These are phyloP conservation scores for Sanguinoderma infundibulare DNA, from an alignment of 1,284 basidiomycete genomes.

Conservation along the genomic window DNA sequence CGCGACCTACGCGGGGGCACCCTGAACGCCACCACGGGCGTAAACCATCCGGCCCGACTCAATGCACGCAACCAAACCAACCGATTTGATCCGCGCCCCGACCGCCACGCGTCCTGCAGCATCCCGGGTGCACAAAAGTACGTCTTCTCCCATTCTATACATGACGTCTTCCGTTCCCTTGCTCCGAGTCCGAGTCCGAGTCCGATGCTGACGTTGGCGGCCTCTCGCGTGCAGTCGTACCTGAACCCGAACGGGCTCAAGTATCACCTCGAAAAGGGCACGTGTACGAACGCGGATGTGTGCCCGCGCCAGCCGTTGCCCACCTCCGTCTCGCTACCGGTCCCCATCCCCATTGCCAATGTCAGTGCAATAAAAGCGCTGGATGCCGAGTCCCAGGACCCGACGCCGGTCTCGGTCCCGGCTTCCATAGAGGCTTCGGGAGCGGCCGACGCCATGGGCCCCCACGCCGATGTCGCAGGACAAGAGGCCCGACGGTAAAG, in stretches of 20 bases:
- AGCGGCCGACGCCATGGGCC: no score
- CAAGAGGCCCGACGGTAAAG: no score
- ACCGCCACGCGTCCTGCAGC: slow-evolving; percentile 22
- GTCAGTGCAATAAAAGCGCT: no score
- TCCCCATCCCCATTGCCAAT: background rate
- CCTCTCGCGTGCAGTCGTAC: slow-evolving; percentile 44
- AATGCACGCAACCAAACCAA: background rate
- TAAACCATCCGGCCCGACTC: background rate
- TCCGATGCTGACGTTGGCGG: background rate
- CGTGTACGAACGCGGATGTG: slow-evolving; percentile 42
- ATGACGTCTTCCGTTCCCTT: background rate
- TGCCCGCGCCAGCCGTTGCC: slow-evolving; percentile 12
- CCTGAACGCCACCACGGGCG: background rate
- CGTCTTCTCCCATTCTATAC: background rate
- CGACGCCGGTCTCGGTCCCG: no score
- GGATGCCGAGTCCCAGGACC: no score
- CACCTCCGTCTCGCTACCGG: background rate
- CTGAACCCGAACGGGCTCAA: slow-evolving; percentile 68
- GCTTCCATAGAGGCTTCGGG: no score
- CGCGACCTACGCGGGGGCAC: background rate
- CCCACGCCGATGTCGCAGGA: no score
- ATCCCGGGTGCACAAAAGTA: slow-evolving; percentile 39
- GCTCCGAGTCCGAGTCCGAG: background rate
- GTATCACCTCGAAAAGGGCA: slow-evolving; percentile 66
- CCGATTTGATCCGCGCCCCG: background rate